Evolutionary conservation across 805 yeast species (phyloP).

Genomic region (Hyphopichia homilentoma): DNA sequence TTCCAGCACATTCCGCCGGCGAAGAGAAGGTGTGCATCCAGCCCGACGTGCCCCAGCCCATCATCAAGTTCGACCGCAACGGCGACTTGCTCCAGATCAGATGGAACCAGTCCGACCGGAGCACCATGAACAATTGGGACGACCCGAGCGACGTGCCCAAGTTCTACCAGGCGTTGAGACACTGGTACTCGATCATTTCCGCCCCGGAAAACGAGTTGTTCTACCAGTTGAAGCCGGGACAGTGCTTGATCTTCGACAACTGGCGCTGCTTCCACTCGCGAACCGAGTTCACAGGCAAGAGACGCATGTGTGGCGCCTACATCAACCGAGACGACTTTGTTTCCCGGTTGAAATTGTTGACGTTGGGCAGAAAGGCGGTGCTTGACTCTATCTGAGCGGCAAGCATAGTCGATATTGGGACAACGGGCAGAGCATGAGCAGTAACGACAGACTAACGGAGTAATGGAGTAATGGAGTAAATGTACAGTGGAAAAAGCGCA

Average conservation of each 20-base stretch:
- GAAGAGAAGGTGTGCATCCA: constrained; percentile 60
- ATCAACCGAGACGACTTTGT: constrained; percentile 65
- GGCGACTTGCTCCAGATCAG: constrained; percentile 59
- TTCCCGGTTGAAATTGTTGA: constrained; percentile 38
- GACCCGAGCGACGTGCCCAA: constrained; percentile 47
- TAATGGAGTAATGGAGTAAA: no score
- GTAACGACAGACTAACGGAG: no score
- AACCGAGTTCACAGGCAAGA: constrained; percentile 60
- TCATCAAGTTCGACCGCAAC: constrained; percentile 49
- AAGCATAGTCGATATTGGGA: no score
- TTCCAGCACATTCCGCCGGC: constrained; percentile 76
- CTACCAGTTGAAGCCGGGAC: constrained; percentile 60
- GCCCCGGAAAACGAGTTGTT: constrained; percentile 48
- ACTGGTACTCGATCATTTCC: constrained; percentile 53
- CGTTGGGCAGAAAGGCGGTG: constrained; percentile 46
- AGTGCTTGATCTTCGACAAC: constrained; percentile 64
- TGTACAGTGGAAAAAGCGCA: no score
- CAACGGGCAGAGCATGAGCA: no score
- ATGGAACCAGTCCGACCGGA: constrained; percentile 71
- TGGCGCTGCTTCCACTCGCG: constrained; percentile 73
- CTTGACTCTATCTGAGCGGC: constrained; percentile 27
- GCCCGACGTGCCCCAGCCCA: constrained; percentile 53
- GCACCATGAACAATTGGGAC: constrained; percentile 50
- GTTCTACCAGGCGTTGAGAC: constrained; percentile 55
- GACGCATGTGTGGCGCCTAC: constrained; percentile 73